Conservation (phyloP, 169 alveolate species). For the Plasmodium inui region DNA sequence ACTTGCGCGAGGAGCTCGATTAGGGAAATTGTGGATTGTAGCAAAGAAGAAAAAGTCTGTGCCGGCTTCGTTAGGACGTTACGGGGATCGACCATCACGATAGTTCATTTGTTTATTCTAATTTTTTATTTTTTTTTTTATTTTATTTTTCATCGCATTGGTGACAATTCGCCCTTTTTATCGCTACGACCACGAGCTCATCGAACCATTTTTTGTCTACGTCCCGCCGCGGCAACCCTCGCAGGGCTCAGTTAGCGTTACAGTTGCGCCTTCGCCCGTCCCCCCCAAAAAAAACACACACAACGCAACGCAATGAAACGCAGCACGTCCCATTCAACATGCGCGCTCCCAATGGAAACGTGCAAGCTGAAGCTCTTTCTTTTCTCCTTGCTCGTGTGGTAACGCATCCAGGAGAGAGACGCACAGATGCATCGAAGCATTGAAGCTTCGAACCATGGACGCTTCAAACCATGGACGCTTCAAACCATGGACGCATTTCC, state of each 20-base stretch:
- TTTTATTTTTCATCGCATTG: background rate
- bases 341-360: constrained; percentile 29
- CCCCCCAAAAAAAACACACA: background rate
- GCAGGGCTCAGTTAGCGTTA: background rate
- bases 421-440: too few species aligned
- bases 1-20: background rate
- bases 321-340: background rate
- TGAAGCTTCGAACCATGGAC: too few species aligned
- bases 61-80: background rate
- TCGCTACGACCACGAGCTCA: background rate
- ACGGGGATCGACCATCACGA: background rate
- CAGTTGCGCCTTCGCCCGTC: background rate
- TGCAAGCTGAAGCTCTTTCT: constrained; percentile 13
- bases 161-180: background rate
- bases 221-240: background rate
- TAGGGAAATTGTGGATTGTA: background rate
- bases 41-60: background rate
- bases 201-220: background rate
- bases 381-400: constrained; percentile 42
- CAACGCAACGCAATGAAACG: background rate
- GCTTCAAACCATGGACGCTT: too few species aligned
- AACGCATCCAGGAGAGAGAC: background rate
- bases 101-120: background rate
- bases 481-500: too few species aligned
- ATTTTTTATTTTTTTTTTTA: too few species aligned